These are phyloP conservation scores for Paraphaeosphaeria sporulosa DNA, from an alignment of 2,329 filamentous ascomycete species.

Conservation along the genomic window DNA sequence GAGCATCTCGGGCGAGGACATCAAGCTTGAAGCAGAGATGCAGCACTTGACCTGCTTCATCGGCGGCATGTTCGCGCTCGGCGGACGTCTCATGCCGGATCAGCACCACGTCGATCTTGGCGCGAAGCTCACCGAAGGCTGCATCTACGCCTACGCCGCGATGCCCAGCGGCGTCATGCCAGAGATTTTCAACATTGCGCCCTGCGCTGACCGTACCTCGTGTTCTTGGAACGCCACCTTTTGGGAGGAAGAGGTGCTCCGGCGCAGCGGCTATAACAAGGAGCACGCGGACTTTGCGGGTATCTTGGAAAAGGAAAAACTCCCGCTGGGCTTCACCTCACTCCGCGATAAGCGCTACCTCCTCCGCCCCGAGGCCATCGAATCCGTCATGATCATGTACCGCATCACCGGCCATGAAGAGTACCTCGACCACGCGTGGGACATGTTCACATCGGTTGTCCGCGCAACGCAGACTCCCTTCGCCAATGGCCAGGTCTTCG, in stretches of 20 bases:
- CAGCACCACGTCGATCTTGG: conserved; percentile 63
- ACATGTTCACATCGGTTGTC: conserved; percentile 56
- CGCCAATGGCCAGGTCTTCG: conserved; percentile 55
- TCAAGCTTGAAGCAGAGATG: conserved; percentile 55
- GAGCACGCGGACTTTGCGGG: conserved; percentile 23
- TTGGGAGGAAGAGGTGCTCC: conserved; percentile 54
- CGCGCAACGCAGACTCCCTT: conserved; percentile 49
- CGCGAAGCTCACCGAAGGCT: conserved; percentile 66
- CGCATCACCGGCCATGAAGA: conserved; percentile 63
- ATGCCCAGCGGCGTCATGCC: conserved; percentile 68
- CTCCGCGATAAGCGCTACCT: conserved; percentile 55
- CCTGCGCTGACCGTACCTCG: conserved; percentile 50
- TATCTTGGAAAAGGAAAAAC: conserved; percentile 26
- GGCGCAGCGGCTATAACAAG: conserved; percentile 25
- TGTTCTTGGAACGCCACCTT: conserved; percentile 64
- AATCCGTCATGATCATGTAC: conserved; percentile 67
- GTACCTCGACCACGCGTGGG: conserved; percentile 55
- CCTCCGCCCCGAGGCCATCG: conserved; percentile 64
- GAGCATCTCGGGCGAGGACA: conserved; percentile 21
- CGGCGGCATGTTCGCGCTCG: conserved; percentile 68
- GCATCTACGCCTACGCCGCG: conserved; percentile 66
- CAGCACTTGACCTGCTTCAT: conserved; percentile 68
- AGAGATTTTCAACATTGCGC: conserved; percentile 61
- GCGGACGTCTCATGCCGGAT: conserved; percentile 63
- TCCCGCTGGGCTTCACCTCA: conserved; percentile 51